Conservation (phyloP, 2,329 filamentous ascomycete species). For the Polychaeton citri region DNA sequence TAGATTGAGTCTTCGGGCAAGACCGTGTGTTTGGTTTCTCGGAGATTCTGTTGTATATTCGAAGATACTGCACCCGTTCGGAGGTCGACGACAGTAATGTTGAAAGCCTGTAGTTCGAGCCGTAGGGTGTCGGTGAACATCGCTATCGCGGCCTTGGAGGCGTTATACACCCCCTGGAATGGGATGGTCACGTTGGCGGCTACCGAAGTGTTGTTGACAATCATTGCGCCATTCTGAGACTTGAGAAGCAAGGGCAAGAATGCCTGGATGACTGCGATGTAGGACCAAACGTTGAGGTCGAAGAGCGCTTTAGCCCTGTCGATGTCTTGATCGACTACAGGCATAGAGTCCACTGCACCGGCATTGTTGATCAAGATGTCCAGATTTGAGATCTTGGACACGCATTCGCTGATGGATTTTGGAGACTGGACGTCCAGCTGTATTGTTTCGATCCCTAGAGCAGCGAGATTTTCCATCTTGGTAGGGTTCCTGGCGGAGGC, state of each 20-base stretch:
- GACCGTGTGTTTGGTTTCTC: too few relatives aligned
- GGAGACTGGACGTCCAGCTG: conserved; percentile 20
- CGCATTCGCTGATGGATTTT: conserved; percentile 16
- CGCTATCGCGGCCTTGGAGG: conserved; percentile 12
- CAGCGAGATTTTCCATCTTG: conserved; percentile 18
- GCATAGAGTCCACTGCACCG: conserved; percentile 25
- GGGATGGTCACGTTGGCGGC: conserved; percentile 17
- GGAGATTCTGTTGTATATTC: conserved; percentile 6
- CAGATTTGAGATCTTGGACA: conserved; percentile 20
- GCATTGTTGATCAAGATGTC: conserved; percentile 37
- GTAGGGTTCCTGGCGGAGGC: conserved; percentile 27
- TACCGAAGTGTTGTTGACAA: conserved; percentile 27
- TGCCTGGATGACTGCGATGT: conserved; percentile 14
- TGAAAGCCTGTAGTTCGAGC: conserved; percentile 12
- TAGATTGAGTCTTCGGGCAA: conserved; percentile 4
- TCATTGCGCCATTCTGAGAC: conserved; percentile 20
- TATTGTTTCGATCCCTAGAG: conserved; percentile 16
- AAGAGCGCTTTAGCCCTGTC: conserved; percentile 14
- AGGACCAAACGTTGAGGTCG: conserved; percentile 22
- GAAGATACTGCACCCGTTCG: conserved; percentile 10
- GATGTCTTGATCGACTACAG: conserved; percentile 15
- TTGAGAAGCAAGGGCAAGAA: conserved; percentile 23
- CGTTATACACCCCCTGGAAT: conserved; percentile 19
- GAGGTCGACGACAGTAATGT: conserved; percentile 10
- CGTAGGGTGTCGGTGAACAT: conserved; percentile 9